Evolutionary conservation across 495 filamentous ascomycete species (phyloP).

Genomic region (Friedmanniomyces simplex): DNA sequence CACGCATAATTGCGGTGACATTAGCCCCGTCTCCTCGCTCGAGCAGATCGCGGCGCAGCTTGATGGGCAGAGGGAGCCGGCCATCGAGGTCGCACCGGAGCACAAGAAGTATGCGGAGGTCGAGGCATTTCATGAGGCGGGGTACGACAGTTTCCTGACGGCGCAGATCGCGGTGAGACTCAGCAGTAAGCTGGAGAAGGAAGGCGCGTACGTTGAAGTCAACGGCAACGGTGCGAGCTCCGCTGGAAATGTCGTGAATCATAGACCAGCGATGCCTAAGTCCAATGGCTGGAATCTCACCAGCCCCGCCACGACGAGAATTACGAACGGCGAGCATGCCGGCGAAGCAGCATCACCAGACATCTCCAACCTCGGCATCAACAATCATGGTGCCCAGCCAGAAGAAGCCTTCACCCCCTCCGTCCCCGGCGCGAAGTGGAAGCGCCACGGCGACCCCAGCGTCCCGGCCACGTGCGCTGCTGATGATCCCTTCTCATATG

Average conservation of each 20-base stretch:
- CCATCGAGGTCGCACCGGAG: conserved; percentile 35
- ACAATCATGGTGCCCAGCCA: neutral
- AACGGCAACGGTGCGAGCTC: neutral
- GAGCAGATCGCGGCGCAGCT: conserved; percentile 40
- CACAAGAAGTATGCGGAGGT: conserved; percentile 40
- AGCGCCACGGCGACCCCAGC: conserved; percentile 12
- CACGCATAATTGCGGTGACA: conserved; percentile 43
- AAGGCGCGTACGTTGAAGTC: conserved; percentile 21
- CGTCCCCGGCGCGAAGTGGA: conserved; percentile 8
- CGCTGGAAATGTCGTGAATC: neutral
- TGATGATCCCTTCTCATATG: conserved; percentile 3
- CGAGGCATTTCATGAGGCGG: conserved; percentile 52
- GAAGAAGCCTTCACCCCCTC: conserved; percentile 10
- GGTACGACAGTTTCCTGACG: conserved; percentile 63
- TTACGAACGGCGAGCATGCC: neutral
- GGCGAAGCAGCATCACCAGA: neutral
- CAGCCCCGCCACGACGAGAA: neutral
- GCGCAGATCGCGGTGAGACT: conserved; percentile 55
- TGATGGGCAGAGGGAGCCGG: conserved; percentile 31
- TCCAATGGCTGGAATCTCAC: neutral
- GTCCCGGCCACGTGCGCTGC: neutral
- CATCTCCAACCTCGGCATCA: neutral
- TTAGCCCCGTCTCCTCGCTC: conserved; percentile 42
- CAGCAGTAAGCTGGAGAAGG: conserved; percentile 40
- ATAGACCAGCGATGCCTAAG: neutral